Percentiles rank a stretch among this genome's conserved stretches.
phyloP scores from a whole-genome alignment of 2,329 filamentous ascomycete species.

The Diaporthe sp. region DNA sequence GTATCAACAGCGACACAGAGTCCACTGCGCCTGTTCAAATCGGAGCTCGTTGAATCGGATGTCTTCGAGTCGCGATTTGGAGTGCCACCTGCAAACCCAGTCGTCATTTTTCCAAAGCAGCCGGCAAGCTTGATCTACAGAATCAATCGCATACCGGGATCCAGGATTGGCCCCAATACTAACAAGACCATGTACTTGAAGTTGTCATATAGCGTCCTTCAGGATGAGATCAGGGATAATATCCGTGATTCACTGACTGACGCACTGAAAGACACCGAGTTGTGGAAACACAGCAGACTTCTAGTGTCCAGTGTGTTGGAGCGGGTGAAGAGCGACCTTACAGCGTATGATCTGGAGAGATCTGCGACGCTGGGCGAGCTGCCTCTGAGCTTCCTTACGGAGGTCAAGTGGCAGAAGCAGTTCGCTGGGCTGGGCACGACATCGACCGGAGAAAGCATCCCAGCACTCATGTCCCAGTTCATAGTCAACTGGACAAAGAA shows the following conservation, averaged over 20 bases:
- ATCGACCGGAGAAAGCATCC: slow-evolving; percentile 44
- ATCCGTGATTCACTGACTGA: slow-evolving; percentile 60
- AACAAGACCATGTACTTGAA: slow-evolving; percentile 73
- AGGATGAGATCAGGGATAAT: slow-evolving; percentile 76
- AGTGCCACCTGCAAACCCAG: slow-evolving; percentile 62
- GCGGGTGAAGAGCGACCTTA: slow-evolving; percentile 60
- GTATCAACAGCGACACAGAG: slow-evolving; percentile 84
- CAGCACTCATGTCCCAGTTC: slow-evolving; percentile 51
- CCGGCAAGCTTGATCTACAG: slow-evolving; percentile 86
- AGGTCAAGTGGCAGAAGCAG: slow-evolving; percentile 62
- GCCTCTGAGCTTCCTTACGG: slow-evolving; percentile 62
- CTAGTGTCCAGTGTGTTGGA: slow-evolving; percentile 60
- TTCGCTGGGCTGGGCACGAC: slow-evolving; percentile 65
- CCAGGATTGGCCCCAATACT: slow-evolving; percentile 51
- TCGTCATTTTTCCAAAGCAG: slow-evolving; percentile 84
- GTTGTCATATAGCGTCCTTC: slow-evolving; percentile 81
- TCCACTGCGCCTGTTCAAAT: slow-evolving; percentile 81
- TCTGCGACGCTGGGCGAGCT: slow-evolving; percentile 67
- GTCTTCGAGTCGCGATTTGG: slow-evolving; percentile 76
- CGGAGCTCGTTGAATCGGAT: slow-evolving; percentile 78
- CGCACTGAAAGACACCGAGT: slow-evolving; percentile 55
- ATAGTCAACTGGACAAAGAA: slow-evolving; percentile 55
- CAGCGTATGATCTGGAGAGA: slow-evolving; percentile 68
- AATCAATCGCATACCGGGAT: slow-evolving; percentile 69
- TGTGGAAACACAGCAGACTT: slow-evolving; percentile 63